phyloP scores from a whole-genome alignment of 805 yeast species.

The Ogataea pini region DNA sequence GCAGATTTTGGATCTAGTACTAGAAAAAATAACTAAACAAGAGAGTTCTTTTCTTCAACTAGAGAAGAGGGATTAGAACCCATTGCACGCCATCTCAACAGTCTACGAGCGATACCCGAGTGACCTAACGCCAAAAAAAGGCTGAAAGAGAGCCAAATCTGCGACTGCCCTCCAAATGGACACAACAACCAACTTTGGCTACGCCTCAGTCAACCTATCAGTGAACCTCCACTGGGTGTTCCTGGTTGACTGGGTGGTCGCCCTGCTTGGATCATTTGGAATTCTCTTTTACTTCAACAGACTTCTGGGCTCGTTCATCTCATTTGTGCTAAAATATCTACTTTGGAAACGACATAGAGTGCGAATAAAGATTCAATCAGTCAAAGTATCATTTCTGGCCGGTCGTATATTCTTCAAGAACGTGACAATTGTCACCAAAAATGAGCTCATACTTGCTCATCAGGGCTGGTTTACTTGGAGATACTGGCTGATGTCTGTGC shows the following conservation, averaged over 20 bases:
- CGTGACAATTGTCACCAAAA: slow-evolving; percentile 68
- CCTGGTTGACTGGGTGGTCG: slow-evolving; percentile 77
- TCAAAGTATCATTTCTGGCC: slow-evolving; percentile 76
- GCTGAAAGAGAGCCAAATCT: not conserved
- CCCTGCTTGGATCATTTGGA: slow-evolving; percentile 59
- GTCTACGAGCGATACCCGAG: not conserved
- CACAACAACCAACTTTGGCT: slow-evolving; percentile 27
- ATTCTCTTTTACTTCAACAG: slow-evolving; percentile 78
- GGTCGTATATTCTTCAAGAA: slow-evolving; percentile 82
- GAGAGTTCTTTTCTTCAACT: too few species aligned
- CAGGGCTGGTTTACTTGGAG: slow-evolving; percentile 85
- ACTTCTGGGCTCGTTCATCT: slow-evolving; percentile 58
- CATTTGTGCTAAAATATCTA: slow-evolving; percentile 49
- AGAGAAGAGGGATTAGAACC: not conserved
- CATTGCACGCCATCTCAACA: not conserved
- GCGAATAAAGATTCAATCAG: slow-evolving; percentile 65
- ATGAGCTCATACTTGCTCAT: slow-evolving; percentile 68
- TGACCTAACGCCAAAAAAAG: too few species aligned
- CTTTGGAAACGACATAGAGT: slow-evolving; percentile 66
- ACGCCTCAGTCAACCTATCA: slow-evolving; percentile 30
- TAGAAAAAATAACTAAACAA: not conserved
- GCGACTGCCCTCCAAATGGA: too few species aligned
- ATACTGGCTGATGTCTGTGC: slow-evolving; percentile 68
- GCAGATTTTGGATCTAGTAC: slow-evolving; percentile 1
- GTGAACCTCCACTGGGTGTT: slow-evolving; percentile 62